Evolutionary conservation across 768 basidiomycete species (phyloP), one percentile per base, ranked within the genome.

Genomic region (Aureoboletus auriporus): DNA sequence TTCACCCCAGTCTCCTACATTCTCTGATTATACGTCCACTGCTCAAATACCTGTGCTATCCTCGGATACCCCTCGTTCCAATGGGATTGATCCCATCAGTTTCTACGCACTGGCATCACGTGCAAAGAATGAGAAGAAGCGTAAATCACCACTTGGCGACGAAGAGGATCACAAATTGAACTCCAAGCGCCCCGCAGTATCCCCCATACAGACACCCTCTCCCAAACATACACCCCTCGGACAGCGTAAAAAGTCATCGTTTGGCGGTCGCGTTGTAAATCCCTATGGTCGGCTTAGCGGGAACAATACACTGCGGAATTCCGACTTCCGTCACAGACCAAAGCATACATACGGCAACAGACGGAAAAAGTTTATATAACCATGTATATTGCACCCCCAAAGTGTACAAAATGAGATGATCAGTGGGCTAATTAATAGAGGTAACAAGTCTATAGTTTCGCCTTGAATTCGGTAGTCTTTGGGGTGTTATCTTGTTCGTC

Each of bases 401-500:
- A 29, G 10, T 16, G 36, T 30, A 44, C 39, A 44, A 23, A 27
- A 8, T 33, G 6, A 28, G 16, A 2, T 10, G 5, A 34, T 31
- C 20, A 23, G 4, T 43, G 42, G 30, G 39, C 8, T 38, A 31
- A 35, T 35, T 26, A 43, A 28, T 16, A 3, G 37, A 28, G 37
- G 45, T 39, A 23, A 30, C 17, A 41, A 41, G 11, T 29, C 47
- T 63, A 88, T 49, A 86, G 68, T 60, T 82, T 84, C 38, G 78
- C 63, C 59, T 73, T 79, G 16, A 73, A 56, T 42, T 68, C 63
- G 36, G 58, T 52, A 10, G 70, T 54, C 47, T 73, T 61, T 2
- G 72, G 69, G 30, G 62, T 57, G 8, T 62, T 60, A 57, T 79
- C 76, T n/a, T 73, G 72, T 14, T 79, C 81, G 39, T 87, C 86